Percentiles rank a stretch among this genome's conserved stretches.
phyloP scores from a whole-genome alignment of 73 alveolate species.

The Tetrahymena malaccensis region DNA sequence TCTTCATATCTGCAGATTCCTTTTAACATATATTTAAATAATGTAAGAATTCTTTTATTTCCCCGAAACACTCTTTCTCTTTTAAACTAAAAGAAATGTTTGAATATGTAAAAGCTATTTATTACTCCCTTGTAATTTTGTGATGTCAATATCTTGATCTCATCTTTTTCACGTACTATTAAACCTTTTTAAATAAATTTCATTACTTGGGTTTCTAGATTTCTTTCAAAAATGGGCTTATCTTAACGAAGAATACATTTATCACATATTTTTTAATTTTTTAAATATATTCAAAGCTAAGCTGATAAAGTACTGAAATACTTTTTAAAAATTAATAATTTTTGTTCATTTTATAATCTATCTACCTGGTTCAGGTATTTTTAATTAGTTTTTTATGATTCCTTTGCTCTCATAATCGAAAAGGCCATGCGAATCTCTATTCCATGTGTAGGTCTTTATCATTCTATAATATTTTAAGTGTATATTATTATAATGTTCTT shows the following conservation, averaged over 20 bases:
- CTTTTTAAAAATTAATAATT: not conserved
- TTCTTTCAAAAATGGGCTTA: not conserved
- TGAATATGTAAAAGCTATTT: not conserved
- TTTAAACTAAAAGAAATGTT: not conserved
- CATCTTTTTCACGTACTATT: not conserved
- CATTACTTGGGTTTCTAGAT: not conserved
- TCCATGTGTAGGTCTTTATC: constrained; percentile 55
- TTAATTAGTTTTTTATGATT: constrained; percentile 38
- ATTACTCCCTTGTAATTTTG: not conserved
- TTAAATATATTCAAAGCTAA: not conserved
- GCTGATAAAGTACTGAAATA: not conserved
- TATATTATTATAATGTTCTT: not conserved
- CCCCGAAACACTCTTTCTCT: not conserved
- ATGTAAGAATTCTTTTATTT: not conserved
- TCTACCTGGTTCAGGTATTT: constrained; percentile 20
- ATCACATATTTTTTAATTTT: not conserved
- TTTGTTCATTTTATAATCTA: not conserved
- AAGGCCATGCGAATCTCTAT: constrained; percentile 68
- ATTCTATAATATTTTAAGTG: not conserved
- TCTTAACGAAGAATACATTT: not conserved
- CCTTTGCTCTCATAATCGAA: constrained; percentile 68
- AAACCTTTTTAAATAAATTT: not conserved
- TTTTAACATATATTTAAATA: not conserved
- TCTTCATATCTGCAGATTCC: not conserved
- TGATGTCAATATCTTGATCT: not conserved